Evolutionary conservation across 306 rosid genomes (phyloP).

Genomic region (Clitoria ternatea): DNA sequence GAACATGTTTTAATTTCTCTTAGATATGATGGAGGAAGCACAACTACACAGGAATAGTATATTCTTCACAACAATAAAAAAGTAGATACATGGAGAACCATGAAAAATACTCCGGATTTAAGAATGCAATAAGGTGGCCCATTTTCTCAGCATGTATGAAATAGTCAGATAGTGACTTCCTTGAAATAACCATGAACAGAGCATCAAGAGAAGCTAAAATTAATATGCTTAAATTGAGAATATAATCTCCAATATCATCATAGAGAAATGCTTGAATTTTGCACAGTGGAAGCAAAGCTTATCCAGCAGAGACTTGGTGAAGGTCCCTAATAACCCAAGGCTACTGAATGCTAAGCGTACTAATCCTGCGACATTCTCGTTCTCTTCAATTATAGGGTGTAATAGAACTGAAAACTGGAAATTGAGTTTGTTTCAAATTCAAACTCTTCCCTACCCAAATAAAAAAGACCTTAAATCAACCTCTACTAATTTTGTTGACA

Average conservation of each 20-base stretch:
- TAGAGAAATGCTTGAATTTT: neutral
- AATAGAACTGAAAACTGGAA: neutral
- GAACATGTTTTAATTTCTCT: neutral
- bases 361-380: neutral
- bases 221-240: neutral
- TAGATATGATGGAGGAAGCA: neutral
- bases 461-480: neutral
- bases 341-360: neutral
- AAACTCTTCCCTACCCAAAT: neutral
- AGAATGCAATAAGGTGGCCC: neutral
- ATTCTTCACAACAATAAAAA: neutral
- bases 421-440: neutral
- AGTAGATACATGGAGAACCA: neutral
- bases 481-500: conserved; percentile 9
- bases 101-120: neutral
- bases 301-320: neutral
- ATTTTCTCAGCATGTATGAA: neutral
- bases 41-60: neutral
- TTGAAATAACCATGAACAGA: neutral
- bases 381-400: neutral
- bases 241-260: neutral
- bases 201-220: neutral
- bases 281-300: neutral
- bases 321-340: neutral
- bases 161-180: neutral